These are phyloP conservation scores for Triangularia setosa DNA, from an alignment of 2,329 filamentous ascomycete species.

Conservation along the genomic window DNA sequence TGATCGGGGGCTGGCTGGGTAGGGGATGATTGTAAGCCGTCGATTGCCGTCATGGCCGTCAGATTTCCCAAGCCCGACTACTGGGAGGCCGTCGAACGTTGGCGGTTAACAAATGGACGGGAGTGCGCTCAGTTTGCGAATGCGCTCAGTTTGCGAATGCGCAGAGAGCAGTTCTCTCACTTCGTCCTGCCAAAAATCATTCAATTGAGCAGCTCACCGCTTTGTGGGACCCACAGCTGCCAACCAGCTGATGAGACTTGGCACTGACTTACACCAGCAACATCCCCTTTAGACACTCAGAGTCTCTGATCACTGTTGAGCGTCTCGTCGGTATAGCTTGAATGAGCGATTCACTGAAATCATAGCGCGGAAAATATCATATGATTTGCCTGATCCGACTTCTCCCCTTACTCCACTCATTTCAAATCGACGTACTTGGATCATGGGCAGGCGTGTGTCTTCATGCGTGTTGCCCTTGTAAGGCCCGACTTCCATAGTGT, in stretches of 20 bases:
- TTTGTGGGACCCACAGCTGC: not conserved
- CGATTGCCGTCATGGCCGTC: constrained; percentile 14
- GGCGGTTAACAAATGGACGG: not conserved
- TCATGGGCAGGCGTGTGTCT: no score
- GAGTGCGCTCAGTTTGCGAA: not conserved
- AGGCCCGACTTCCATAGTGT: not conserved
- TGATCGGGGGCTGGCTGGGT: not conserved
- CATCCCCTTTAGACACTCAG: not conserved
- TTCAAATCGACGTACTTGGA: no score
- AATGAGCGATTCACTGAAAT: no score
- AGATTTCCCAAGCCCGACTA: not conserved
- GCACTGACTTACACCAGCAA: not conserved
- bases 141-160: not conserved
- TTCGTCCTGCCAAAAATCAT: not conserved
- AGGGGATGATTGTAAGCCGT: not conserved
- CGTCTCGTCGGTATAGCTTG: no score
- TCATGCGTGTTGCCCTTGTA: not conserved
- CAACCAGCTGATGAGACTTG: not conserved
- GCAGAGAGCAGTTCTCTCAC: not conserved
- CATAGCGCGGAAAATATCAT: no score
- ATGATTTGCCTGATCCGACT: no score
- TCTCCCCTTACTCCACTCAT: no score
- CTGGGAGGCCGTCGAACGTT: not conserved
- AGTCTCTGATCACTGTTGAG: no score
- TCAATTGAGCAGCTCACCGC: not conserved